Evolutionary conservation across 345 rosid species (phyloP).

Genomic region (Lepidium sativum): DNA sequence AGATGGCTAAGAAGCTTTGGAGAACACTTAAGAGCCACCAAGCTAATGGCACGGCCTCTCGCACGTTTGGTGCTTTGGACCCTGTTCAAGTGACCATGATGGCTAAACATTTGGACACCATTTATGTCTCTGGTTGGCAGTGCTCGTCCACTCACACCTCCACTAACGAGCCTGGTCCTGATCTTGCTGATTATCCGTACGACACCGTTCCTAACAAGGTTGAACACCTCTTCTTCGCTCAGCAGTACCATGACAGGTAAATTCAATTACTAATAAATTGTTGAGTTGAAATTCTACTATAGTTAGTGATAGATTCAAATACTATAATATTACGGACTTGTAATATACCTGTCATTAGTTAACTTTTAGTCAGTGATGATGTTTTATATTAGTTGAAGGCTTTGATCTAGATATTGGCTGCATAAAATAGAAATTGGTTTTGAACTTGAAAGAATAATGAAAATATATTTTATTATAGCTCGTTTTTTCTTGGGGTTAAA

Average conservation of each 20-base stretch:
- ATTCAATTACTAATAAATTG: neutral
- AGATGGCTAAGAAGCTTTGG: constrained; percentile 90
- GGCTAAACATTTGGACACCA: constrained; percentile 85
- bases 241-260: constrained; percentile 78
- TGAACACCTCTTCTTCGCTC: constrained; percentile 87
- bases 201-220: constrained; percentile 97
- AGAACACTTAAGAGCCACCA: constrained; percentile 82
- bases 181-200: constrained; percentile 93
- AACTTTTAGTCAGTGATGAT: too few relatives aligned
- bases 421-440: neutral
- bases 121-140: constrained; percentile 97
- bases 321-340: too few relatives aligned
- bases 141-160: constrained; percentile 95
- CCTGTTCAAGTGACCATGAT: constrained; percentile 97
- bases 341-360: too few relatives aligned
- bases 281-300: neutral
- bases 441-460: neutral
- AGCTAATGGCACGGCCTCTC: constrained; percentile 80
- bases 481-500: too few relatives aligned
- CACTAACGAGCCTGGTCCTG: constrained; percentile 94
- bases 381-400: neutral
- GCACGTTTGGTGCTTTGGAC: constrained; percentile 90
- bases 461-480: too few relatives aligned
- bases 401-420: neutral
- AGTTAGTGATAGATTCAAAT: neutral